Evolutionary conservation across 2,329 filamentous ascomycete species (phyloP), one percentile per base, ranked within the genome.

Genomic region (Xylariaceae sp.): DNA sequence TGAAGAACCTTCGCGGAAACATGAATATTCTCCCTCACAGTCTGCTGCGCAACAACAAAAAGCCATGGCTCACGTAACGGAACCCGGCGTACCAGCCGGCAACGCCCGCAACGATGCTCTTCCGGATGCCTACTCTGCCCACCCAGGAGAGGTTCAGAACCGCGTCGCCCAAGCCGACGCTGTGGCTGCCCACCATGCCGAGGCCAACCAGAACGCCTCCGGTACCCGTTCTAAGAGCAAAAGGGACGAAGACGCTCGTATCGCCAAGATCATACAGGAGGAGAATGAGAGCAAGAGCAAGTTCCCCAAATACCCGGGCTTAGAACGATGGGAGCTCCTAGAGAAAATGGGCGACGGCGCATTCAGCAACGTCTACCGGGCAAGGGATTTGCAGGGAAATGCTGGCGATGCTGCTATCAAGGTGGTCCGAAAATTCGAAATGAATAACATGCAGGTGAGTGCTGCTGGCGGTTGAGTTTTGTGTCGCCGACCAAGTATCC

Each of bases 291-390:
- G 80, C 75, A 90, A 87, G 73, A 86, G 86, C 71, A 96, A 93
- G 74, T 88, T 98, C 70, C 93, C 95, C 41, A 84, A 80, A 65
- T 96, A 96, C 68, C 90, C 91, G 0, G 91, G 91, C 40, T 79
- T 96, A 40, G 91, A 96, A 67, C 80, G 93, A 69, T 99, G 90
- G 88, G 85, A 89, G 51, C 79, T 97, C 32, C 56, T 95, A 50
- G 93, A 96, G 77, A 98, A 98, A 83, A 99, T 99, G 93, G 95
- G 95, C 63, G 95, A 98, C 66, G 95, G 95, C 59, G 95, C 95
- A 58, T 99, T 99, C 81, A 98, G 93, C 80, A 98, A 98, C 70
- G 95, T 99, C 63, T 99, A 98, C 75, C 88, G 91, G 40, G 95
- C 95, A 40, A 84, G 82, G 65, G 95, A 99, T 73, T 73, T 77